Percentiles rank a stretch among this genome's conserved stretches.
These are phyloP conservation scores for Cyberlindnera americana DNA, from an alignment of 805 yeast species.

Conservation along the genomic window DNA sequence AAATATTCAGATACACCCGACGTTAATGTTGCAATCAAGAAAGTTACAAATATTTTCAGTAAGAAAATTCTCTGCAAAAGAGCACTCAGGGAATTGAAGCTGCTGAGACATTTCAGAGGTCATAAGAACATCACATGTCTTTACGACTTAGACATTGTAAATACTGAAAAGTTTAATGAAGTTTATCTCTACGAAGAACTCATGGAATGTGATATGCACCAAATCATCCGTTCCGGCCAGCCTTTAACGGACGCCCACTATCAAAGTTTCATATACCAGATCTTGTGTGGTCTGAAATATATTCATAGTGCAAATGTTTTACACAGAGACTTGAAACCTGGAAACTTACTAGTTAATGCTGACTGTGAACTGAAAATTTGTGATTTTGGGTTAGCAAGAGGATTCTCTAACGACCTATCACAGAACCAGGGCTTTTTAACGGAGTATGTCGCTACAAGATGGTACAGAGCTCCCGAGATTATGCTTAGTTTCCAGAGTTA, in stretches of 20 bases:
- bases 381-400: conserved; percentile 95
- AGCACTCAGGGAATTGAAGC: conserved; percentile 85
- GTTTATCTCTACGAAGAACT: conserved; percentile 91
- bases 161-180: conserved; percentile 75
- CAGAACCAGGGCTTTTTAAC: conserved; percentile 92
- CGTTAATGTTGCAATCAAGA: conserved; percentile 90
- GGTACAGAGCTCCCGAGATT: conserved; percentile 99
- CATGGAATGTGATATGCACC: conserved; percentile 99
- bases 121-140: conserved; percentile 95
- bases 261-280: conserved; percentile 90
- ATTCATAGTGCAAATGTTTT: conserved; percentile 90
- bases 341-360: conserved; percentile 87
- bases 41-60: conserved; percentile 90
- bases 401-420: conserved; percentile 76
- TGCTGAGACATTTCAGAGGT: conserved; percentile 89
- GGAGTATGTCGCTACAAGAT: conserved; percentile 96
- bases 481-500: conserved; percentile 93
- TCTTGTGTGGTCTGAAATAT: conserved; percentile 83
- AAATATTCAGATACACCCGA: conserved; percentile 69
- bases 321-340: conserved; percentile 94
- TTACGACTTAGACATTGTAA: conserved; percentile 88
- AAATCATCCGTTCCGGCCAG: conserved; percentile 90
- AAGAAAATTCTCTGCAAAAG: conserved; percentile 89
- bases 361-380: conserved; percentile 96
- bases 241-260: conserved; percentile 92